Evolutionary conservation across 2,329 filamentous ascomycete species (phyloP).

Genomic region (Talaromyces sp.): DNA sequence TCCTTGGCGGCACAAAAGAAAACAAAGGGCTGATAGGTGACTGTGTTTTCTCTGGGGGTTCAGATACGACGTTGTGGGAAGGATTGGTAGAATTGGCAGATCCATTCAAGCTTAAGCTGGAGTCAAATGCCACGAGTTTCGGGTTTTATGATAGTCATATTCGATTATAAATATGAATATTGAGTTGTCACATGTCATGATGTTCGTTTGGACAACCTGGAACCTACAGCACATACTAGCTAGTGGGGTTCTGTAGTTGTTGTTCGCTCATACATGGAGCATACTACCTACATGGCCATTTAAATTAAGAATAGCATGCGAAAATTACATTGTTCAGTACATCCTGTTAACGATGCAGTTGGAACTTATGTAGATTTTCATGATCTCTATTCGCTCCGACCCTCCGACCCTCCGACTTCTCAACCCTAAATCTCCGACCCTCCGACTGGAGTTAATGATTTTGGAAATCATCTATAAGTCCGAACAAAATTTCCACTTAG

Average conservation of each 20-base stretch:
- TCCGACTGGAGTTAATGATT: background rate
- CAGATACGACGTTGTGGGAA: background rate
- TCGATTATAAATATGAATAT: background rate
- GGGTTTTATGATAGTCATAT: background rate
- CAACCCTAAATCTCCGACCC: background rate
- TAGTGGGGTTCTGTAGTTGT: background rate
- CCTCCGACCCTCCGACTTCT: background rate
- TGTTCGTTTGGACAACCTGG: background rate
- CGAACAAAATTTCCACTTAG: background rate
- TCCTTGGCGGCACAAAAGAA: background rate
- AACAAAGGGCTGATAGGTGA: background rate
- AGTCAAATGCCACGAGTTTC: background rate
- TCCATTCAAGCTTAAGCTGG: background rate
- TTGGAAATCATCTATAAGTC: background rate
- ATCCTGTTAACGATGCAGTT: background rate
- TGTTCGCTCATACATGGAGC: background rate
- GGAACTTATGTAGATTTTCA: background rate
- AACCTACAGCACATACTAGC: background rate
- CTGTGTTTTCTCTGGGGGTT: background rate
- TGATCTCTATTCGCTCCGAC: background rate
- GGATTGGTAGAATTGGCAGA: background rate
- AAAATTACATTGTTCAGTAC: background rate
- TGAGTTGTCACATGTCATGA: background rate
- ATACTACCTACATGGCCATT: background rate
- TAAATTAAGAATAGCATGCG: background rate